Base-by-base conservation (phyloP, 805 yeast genomes). In the Yamadazyma sp. region DNA sequence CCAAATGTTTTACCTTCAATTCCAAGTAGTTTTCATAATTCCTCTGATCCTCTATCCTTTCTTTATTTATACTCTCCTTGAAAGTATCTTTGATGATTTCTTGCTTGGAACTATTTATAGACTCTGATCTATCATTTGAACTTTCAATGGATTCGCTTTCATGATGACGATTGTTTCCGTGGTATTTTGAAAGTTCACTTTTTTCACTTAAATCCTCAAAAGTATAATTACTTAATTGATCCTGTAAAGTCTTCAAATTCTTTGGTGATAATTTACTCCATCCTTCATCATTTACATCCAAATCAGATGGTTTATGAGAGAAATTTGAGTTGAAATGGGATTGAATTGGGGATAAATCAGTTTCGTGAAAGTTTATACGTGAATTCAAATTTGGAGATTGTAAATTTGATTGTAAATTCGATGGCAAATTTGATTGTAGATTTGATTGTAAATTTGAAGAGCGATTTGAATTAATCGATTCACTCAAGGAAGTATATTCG, bases 171-270 rank as follows among this genome's bases (percentile, higher is more conserved):
- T 11, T 22, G 11, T 22, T 9, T 22, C 10, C 10, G n/a, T 28
- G 31, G 11, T 10, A 28, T 8, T 18, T 7, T 5, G 31, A 19
- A 6, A 28, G 6, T 6, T 28, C 31, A 18, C 31, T 28, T 13
- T 28, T 20, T 5, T 17, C 19, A 7, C n/a, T 16, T 5, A 10
- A 26, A 26, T 58, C 64, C 31, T 62, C 69, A 43, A 52, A 60
- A 2, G 70, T 64, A 34, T 57, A 64, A 4, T 60, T 51, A 20
- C 58, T 53, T 7, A 33, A 14, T n/a, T 32, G 30, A 7, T 27
- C 29, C 18, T 27, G 30, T 17, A 35, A 35, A 11, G 23, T 7
- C 11, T 17, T 20, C 16, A 36, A 27, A 16, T 30, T 35, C n/a
- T 21, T 18, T 4, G 29, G 30, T 12, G 34, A 30, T 17, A 28